A percentile compares a stretch with the other conserved stretches of the same genome.
phyloP scores from a whole-genome alignment of 495 filamentous ascomycete species.

The Poronia punctata region DNA sequence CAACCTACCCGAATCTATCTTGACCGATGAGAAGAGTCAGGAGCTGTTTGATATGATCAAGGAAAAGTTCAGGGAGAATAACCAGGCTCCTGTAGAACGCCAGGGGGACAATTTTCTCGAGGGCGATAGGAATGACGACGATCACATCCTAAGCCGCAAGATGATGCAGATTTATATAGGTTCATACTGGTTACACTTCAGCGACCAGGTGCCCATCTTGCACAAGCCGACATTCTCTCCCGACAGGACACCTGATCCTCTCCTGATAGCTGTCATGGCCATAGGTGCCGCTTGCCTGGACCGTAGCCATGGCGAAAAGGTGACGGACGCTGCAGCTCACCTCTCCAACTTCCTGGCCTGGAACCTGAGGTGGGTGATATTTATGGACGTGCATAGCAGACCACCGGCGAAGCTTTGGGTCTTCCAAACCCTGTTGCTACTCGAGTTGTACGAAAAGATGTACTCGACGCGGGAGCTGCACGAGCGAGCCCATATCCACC shows the following conservation, averaged over 20 bases:
- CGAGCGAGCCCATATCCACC: slow-evolving; percentile 94
- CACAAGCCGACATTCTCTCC: slow-evolving; percentile 91
- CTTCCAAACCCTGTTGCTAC: slow-evolving; percentile 81
- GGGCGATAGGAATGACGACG: slow-evolving; percentile 62
- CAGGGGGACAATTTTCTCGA: slow-evolving; percentile 73
- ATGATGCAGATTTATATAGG: slow-evolving; percentile 96
- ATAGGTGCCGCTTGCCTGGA: slow-evolving; percentile 89
- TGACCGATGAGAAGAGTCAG: slow-evolving; percentile 83
- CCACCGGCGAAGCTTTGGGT: slow-evolving; percentile 97
- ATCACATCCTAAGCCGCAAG: slow-evolving; percentile 75
- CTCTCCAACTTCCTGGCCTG: slow-evolving; percentile 82
- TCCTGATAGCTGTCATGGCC: slow-evolving; percentile 89
- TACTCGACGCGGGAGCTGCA: slow-evolving; percentile 86
- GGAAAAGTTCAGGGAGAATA: slow-evolving; percentile 72
- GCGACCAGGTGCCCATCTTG: slow-evolving; percentile 88
- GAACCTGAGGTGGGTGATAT: slow-evolving; percentile 89
- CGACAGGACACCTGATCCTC: slow-evolving; percentile 73
- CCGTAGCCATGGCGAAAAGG: slow-evolving; percentile 63
- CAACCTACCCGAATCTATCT: slow-evolving; percentile 64
- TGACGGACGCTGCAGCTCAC: slow-evolving; percentile 66
- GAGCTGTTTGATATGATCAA: slow-evolving; percentile 82
- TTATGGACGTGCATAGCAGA: slow-evolving; percentile 83
- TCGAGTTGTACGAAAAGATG: slow-evolving; percentile 96
- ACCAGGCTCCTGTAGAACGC: slow-evolving; percentile 63
- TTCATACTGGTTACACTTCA: slow-evolving; percentile 93